Percentiles rank a stretch among this genome's conserved stretches.
Conservation (phyloP, 345 rosid species). For the Acer negundo region DNA sequence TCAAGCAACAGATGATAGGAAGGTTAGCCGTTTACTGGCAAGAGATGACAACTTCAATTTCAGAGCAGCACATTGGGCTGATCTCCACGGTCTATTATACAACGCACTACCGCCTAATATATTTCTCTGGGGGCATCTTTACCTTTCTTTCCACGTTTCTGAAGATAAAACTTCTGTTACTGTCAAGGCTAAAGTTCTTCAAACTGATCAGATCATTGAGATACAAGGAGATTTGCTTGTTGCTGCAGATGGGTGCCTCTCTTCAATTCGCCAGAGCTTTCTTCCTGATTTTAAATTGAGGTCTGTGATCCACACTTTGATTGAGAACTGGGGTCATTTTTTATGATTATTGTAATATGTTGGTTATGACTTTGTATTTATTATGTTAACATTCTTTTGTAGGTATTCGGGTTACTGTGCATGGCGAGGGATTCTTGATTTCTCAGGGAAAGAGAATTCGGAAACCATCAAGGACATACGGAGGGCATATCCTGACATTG, state of each 20-base stretch:
- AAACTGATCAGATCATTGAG: conserved; percentile 47
- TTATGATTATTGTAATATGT: neutral
- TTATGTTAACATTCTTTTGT: conserved; percentile 11
- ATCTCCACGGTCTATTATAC: conserved; percentile 61
- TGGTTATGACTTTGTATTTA: neutral
- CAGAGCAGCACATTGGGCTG: conserved; percentile 82
- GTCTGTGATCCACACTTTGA: conserved; percentile 30
- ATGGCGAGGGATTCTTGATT: conserved; percentile 82
- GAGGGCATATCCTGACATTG: conserved; percentile 62
- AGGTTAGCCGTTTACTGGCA: conserved; percentile 38
- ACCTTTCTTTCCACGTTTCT: conserved; percentile 53
- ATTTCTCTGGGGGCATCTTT: conserved; percentile 67
- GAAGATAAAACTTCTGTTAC: conserved; percentile 43
- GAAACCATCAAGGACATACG: conserved; percentile 46
- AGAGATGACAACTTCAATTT: conserved; percentile 73
- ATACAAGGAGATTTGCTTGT: conserved; percentile 63
- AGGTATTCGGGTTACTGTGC: conserved; percentile 89
- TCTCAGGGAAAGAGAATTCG: conserved; percentile 51
- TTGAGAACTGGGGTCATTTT: neutral
- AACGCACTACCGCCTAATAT: conserved; percentile 46
- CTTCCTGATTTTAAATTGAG: conserved; percentile 67
- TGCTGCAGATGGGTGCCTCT: conserved; percentile 83
- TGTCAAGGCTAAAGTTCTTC: conserved; percentile 50
- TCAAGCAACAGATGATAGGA: conserved; percentile 47
- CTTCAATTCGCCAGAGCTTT: conserved; percentile 61